Conservation (phyloP, 2,329 filamentous ascomycete species). For the Hypoxylon sp. region DNA sequence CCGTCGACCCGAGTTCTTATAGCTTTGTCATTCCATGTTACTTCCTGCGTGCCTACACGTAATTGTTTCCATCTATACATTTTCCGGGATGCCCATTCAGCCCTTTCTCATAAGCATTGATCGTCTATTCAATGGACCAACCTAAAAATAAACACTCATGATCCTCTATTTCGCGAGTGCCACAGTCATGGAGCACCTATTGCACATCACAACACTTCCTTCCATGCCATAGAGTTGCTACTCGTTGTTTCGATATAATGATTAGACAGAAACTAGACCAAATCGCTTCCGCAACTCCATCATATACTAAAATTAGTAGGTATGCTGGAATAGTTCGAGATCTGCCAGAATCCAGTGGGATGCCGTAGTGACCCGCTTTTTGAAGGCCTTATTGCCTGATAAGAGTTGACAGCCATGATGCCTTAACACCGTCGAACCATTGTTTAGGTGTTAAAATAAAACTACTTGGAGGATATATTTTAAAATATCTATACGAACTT, state of each 20-base stretch:
- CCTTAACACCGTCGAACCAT: background rate
- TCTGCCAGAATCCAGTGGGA: background rate
- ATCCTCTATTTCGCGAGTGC: background rate
- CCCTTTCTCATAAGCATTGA: background rate
- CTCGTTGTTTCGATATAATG: background rate
- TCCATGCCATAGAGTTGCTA: background rate
- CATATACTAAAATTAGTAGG: constrained; percentile 9
- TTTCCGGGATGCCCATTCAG: background rate
- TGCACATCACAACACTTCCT: background rate
- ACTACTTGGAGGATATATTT: too few species aligned
- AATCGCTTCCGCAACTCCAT: background rate
- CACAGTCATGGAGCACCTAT: too few species aligned
- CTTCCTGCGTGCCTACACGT: background rate
- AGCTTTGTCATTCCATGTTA: background rate
- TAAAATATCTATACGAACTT: too few species aligned
- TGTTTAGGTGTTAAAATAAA: background rate
- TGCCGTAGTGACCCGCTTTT: background rate
- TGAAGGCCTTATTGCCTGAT: background rate
- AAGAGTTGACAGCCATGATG: background rate
- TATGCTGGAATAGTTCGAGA: background rate
- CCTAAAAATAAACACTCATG: background rate
- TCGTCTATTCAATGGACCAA: background rate
- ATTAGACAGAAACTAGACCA: background rate
- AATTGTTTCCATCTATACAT: background rate
- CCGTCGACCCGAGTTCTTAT: background rate